These are phyloP conservation scores for Plasmodium coatneyi DNA, from an alignment of 169 alveolate species.

Conservation along the genomic window DNA sequence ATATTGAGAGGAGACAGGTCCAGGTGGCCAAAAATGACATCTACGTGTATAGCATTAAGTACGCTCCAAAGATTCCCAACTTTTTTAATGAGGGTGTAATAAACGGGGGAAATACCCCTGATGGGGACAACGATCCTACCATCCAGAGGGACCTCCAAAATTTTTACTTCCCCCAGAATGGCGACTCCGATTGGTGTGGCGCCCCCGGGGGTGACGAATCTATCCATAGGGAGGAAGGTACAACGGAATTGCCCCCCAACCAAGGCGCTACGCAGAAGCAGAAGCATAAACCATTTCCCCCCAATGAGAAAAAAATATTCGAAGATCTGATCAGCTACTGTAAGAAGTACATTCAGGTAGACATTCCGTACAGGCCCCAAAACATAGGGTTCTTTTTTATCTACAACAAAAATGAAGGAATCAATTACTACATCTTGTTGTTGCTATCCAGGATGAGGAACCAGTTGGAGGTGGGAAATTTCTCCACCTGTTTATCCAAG, in stretches of 20 bases:
- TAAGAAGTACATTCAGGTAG: slow-evolving; percentile 33
- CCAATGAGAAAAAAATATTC: slow-evolving; percentile 27
- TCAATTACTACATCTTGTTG: slow-evolving; percentile 55
- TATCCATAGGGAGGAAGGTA: not conserved
- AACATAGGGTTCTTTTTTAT: slow-evolving; percentile 71
- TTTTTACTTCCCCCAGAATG: not conserved
- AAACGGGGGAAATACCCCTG: not conserved
- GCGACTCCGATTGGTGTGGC: not conserved
- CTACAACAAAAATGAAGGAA: slow-evolving; percentile 52
- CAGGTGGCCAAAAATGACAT: slow-evolving; percentile 27
- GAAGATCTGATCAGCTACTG: slow-evolving; percentile 63
- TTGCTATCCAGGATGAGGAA: slow-evolving; percentile 21
- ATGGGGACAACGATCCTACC: not conserved
- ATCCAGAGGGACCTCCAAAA: not conserved
- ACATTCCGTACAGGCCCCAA: slow-evolving; percentile 19
- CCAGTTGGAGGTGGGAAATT: not conserved
- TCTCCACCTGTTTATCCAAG: slow-evolving; percentile 26
- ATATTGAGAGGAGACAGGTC: slow-evolving; percentile 45
- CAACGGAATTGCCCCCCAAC: not conserved
- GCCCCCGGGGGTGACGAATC: not conserved
- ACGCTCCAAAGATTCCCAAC: slow-evolving; percentile 45
- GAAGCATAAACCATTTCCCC: not conserved
- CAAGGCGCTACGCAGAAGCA: not conserved
- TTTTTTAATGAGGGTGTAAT: not conserved
- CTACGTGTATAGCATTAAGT: slow-evolving; percentile 32